These are phyloP conservation scores for Mrakia blollopis DNA, from an alignment of 768 basidiomycete genomes.

Conservation along the genomic window DNA sequence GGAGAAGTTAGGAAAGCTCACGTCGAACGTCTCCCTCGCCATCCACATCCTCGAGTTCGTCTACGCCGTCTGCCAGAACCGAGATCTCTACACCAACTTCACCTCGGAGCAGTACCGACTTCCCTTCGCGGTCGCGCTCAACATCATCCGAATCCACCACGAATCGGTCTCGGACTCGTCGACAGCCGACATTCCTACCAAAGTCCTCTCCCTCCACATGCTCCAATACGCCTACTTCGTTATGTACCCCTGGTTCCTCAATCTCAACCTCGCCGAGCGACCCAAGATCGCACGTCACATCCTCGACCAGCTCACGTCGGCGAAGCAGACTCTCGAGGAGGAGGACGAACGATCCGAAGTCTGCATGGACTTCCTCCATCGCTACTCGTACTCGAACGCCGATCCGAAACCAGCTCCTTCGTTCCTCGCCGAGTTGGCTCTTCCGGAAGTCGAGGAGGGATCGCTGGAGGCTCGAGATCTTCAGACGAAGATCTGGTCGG, in stretches of 20 bases:
- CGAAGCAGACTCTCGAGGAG: conserved; percentile 66
- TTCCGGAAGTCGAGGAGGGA: conserved; percentile 50
- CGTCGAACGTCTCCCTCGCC: conserved; percentile 86
- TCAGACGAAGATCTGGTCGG: conserved; percentile 73
- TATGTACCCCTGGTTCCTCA: conserved; percentile 92
- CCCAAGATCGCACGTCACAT: conserved; percentile 78
- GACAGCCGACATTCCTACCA: conserved; percentile 44
- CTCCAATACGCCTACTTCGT: conserved; percentile 82
- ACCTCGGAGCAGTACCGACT: conserved; percentile 84
- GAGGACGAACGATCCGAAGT: conserved; percentile 90
- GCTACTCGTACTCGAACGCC: conserved; percentile 89
- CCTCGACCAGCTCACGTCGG: conserved; percentile 74
- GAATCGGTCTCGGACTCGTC: conserved; percentile 34
- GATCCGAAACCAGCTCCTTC: conserved; percentile 83
- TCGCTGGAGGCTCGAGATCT: conserved; percentile 36
- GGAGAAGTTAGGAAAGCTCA: conserved; percentile 74
- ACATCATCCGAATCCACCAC: conserved; percentile 83
- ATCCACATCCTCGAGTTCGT: conserved; percentile 95
- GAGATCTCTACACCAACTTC: conserved; percentile 77
- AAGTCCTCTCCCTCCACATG: conserved; percentile 81
- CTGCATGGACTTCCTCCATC: conserved; percentile 93
- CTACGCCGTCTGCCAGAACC: conserved; percentile 74
- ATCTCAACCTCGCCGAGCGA: conserved; percentile 73
- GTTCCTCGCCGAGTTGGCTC: conserved; percentile 70
- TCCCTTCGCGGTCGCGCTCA: conserved; percentile 88